phyloP scores from a whole-genome alignment of 495 filamentous ascomycete species.

The Neurospora pannonica region DNA sequence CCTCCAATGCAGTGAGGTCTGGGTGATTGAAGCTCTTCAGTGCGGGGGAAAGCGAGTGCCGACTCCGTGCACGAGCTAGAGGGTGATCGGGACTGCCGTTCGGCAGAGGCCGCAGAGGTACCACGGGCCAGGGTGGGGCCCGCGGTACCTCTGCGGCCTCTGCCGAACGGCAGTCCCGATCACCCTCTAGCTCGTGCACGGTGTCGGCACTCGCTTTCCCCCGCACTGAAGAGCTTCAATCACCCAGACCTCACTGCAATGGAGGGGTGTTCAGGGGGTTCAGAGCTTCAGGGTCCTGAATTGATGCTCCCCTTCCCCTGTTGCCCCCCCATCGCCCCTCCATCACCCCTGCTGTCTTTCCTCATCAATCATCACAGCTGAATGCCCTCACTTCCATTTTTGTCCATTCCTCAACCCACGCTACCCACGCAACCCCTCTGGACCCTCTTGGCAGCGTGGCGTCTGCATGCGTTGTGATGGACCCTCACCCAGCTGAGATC shows the following conservation, averaged over 20 bases:
- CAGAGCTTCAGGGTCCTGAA: neutral
- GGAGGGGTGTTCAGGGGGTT: neutral
- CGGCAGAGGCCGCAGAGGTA: neutral
- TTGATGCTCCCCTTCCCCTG: neutral
- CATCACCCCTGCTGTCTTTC: neutral
- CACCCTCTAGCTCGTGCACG: neutral
- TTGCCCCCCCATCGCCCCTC: neutral
- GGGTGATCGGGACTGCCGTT: neutral
- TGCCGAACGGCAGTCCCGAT: neutral
- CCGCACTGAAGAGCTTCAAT: neutral
- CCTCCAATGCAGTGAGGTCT: constrained; percentile 18
- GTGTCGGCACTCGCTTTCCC: neutral
- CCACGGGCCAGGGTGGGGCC: neutral
- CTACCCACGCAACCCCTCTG: neutral
- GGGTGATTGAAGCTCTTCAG: neutral
- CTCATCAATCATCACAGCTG: neutral
- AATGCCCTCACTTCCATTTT: neutral
- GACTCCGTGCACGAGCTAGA: neutral
- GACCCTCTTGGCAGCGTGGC: neutral
- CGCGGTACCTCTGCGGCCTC: neutral
- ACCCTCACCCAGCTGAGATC: neutral
- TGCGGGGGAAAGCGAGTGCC: neutral
- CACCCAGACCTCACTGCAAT: neutral
- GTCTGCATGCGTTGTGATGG: neutral
- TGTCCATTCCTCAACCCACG: neutral